Conservation (phyloP, 2,329 filamentous ascomycete species). For the Alternaria panax region DNA sequence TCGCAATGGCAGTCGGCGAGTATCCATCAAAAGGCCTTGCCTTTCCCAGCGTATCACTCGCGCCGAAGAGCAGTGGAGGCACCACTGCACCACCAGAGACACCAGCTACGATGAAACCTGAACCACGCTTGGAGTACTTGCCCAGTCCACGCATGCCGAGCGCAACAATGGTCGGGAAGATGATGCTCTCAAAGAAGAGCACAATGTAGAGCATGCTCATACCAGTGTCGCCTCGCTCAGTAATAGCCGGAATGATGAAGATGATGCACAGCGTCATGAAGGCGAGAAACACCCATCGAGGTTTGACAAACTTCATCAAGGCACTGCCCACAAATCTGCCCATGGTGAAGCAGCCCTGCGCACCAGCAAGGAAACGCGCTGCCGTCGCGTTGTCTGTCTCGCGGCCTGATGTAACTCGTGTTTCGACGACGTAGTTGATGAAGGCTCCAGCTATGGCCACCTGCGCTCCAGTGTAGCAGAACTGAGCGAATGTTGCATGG, state of each 20-base stretch:
- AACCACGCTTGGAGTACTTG: slow-evolving; percentile 77
- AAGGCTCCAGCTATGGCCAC: slow-evolving; percentile 58
- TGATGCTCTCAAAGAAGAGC: slow-evolving; percentile 82
- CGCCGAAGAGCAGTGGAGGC: slow-evolving; percentile 73
- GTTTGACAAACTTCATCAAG: slow-evolving; percentile 71
- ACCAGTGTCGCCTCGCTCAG: slow-evolving; percentile 59
- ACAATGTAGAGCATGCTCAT: slow-evolving; percentile 72
- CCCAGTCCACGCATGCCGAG: slow-evolving; percentile 79
- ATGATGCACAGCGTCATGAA: slow-evolving; percentile 67
- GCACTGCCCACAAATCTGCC: slow-evolving; percentile 73
- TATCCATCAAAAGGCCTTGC: slow-evolving; percentile 27
- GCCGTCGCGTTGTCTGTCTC: slow-evolving; percentile 59
- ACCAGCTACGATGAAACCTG: slow-evolving; percentile 74
- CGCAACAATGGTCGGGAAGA: slow-evolving; percentile 83
- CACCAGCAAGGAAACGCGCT: slow-evolving; percentile 75
- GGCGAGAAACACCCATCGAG: slow-evolving; percentile 73
- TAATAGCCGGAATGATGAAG: slow-evolving; percentile 63
- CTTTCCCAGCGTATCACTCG: slow-evolving; percentile 66
- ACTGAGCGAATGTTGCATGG: slow-evolving; percentile 77
- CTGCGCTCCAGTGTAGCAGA: slow-evolving; percentile 82
- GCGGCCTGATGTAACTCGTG: slow-evolving; percentile 22
- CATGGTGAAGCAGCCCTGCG: slow-evolving; percentile 74
- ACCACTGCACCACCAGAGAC: slow-evolving; percentile 76
- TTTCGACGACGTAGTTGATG: slow-evolving; percentile 61
- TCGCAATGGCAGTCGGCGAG: slow-evolving; percentile 64